Conservation (phyloP, 495 filamentous ascomycete species). For the Penicillium bialowiezense region DNA sequence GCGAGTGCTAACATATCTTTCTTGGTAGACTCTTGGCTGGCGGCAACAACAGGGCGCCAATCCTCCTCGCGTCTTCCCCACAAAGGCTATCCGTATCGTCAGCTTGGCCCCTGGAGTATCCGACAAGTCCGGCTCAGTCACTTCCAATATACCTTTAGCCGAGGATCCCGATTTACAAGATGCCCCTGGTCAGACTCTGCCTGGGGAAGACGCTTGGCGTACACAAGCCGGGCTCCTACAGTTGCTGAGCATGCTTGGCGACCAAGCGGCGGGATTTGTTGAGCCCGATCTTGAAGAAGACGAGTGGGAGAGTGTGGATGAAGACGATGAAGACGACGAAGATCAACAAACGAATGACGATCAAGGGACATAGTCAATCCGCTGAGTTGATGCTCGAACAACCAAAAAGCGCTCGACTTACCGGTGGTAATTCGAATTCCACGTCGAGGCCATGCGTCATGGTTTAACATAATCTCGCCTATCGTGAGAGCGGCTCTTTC, state of each 20-base stretch:
- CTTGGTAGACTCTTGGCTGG: constrained; percentile 41
- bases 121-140: background rate
- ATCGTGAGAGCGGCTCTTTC: too few relatives aligned
- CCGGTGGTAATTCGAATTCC: too few relatives aligned
- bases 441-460: too few relatives aligned
- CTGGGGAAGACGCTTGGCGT: constrained; percentile 13
- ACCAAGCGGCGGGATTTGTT: constrained; percentile 21
- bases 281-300: constrained; percentile 11
- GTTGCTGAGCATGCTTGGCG: constrained; percentile 29
- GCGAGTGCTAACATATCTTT: too few relatives aligned
- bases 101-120: constrained; percentile 29
- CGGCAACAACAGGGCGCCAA: constrained; percentile 18
- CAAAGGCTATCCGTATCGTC: constrained; percentile 36
- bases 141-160: background rate
- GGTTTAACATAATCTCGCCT: too few relatives aligned
- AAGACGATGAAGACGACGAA: constrained; percentile 5
- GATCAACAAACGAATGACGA: background rate
- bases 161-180: constrained; percentile 4
- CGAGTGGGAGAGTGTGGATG: constrained; percentile 18
- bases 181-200: constrained; percentile 1
- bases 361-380: background rate
- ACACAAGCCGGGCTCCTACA: constrained; percentile 28
- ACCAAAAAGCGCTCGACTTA: too few relatives aligned
- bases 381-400: background rate
- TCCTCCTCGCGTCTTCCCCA: constrained; percentile 34